Evolutionary conservation across 2,329 filamentous ascomycete genomes (phyloP), one percentile per base, ranked within the genome.

Genomic region (Dactylonectria macrodidyma): DNA sequence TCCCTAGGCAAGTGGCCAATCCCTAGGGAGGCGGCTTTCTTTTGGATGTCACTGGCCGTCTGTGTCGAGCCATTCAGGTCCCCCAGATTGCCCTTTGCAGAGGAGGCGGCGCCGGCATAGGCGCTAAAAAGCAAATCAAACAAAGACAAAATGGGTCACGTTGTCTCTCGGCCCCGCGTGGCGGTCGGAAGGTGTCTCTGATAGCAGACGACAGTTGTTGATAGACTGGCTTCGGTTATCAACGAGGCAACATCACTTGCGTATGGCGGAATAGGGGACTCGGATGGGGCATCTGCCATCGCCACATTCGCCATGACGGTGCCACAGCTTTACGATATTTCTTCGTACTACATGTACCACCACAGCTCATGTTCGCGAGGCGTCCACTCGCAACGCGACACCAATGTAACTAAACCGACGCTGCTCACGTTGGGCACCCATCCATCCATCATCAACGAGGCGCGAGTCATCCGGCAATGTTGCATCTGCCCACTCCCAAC

Each of bases 161-260:
- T 62, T 70, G 68, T 61, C 59, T 19, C 16, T 11, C 19, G 26
- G 51, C 36, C 51, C 51, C 33, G 51, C 51, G 33, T 54, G 51
- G 64, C 64, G 59, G 52, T 52, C 59, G 64, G 52, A 38, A 62
- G 11, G 52, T 62, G 59, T 58, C 63, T 57, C 52, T 19, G 47
- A 47, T 55, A 38, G n/a, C 30, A 14, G n/a, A 38, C 51, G 51
- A 54, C 51, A 9, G 10, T n/a, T 5, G 26, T 30, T 30, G 7
- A 30, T 7, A 5, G 26, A 30, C 26, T 19, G 19, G 19, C 19
- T 19, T 52, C 50, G 50, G 50, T 33, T 19, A 52, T n/a, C 16
- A 19, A 52, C 19, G 50, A 41, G 30, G 54, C 22, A 56, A 44
- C 41, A 33, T 65, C n/a, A 38, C 58, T 62, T 62, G 62, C 46